Base-by-base conservation (phyloP, 2,329 filamentous ascomycete genomes). In the Beauveria pseudobassiana region DNA sequence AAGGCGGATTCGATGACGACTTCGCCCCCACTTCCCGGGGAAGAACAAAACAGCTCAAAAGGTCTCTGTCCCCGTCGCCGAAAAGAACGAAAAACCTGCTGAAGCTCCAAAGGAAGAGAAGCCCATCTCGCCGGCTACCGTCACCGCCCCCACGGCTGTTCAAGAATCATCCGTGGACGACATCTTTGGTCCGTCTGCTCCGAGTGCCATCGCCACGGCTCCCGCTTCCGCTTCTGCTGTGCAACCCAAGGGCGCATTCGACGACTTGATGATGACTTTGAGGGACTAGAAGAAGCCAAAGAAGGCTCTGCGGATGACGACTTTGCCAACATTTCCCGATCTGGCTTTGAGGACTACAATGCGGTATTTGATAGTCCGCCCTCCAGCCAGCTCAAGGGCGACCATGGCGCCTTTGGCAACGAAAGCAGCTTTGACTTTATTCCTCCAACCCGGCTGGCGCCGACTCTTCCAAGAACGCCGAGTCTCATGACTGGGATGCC, bases 1-100 rank as follows among this genome's bases (percentile, higher is more conserved):
- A 84, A 54, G 91, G 90, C 48, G 91, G 93, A 0, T 98, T 98
- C 70, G 93, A 96, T 55, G 95, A 99, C 71, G 88, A 97, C 73
- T 98, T 98, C 71, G 87, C 89, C 0, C 86, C 90, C 16, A 82
- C 84, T 2, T 82, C 82, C 80, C 26, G 70, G 73, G 28, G 67
- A 71, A 34, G 79, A 77, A 66, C 59, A 69, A 49, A 43, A 18
- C 40, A 20, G 50, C 42, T 38, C 65, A 65, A 34, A 67, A 69
- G 58, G 56, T 62, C 30, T 60, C 43, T 7, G 38, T 34, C 5
- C 26, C 49, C 34, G 62, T 40, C 5, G 42, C 28, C 3, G 38
- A 40, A 7, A 51, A 18, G 14, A 22, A 3, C 5, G 56, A 49
- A 6, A 58, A 24, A 20, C 65, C 71, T 22, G 63, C 63, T 34